Evolutionary conservation across 768 basidiomycete species (phyloP), one percentile per base, ranked within the genome.

Genomic region (Boletus edulis): DNA sequence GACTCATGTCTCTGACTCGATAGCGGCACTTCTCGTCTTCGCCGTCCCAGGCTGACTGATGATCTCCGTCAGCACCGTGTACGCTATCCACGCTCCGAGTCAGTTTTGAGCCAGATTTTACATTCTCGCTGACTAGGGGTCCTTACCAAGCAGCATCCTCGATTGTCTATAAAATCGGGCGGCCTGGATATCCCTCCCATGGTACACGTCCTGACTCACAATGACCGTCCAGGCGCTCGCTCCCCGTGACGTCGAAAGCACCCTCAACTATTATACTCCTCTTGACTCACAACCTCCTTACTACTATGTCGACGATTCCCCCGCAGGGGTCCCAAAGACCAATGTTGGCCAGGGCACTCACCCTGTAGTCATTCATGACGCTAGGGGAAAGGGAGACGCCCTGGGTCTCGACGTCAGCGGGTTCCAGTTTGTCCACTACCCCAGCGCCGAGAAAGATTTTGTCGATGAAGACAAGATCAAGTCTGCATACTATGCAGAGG

Each of bases 361-460:
- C 14, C 53, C 49, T 1, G 52, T 57, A 7, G 50, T 68, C 46
- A 43, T 75, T 18, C 66, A 73, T 41, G 68, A 75, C 40, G 51
- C 73, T 6, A 69, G 74, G 44, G 73, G 71, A 31, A 63, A 71
- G 42, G 70, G 61, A 24, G 56, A 58, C 38, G 27, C 56, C 2
- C 53, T 69, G 6, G 64, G 63, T n/a, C 67, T 76, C 39, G 77
- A 79, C 50, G 63, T 63, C 47, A 71, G 72, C n/a, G 79, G 80
- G 18, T 81, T 81, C 64, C 71, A 74, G 58, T 75, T 75, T 58
- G 49, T 71, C 27, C 63, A 68, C 35, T 48, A 67, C 27, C 66
- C 63, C 4, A 72, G 72, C 50, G 51, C 58, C 48, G 75, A 74
- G 66, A 75, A 72, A 46, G 68, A 70, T 34, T 78, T 78, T 59